Base-by-base conservation (phyloP, 2,329 filamentous ascomycete species). In the Fusarium albidum region DNA sequence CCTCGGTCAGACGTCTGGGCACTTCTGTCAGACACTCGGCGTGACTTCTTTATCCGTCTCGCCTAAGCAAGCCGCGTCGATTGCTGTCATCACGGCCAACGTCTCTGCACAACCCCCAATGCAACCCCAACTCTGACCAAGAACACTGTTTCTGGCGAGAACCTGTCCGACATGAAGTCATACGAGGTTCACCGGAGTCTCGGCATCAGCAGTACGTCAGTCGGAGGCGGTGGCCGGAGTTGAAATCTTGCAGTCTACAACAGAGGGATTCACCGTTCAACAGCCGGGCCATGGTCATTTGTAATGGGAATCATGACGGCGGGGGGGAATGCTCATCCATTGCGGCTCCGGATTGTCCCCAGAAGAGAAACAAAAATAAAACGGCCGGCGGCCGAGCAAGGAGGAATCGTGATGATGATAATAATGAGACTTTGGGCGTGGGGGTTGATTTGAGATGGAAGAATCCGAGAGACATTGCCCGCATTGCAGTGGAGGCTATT, bases 331-430 rank as follows among this genome's bases (percentile, higher is more conserved):
- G n/a, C 21, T 18, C 26, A 15, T 21, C 43, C 33, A 9, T 18
- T 61, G 58, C 57, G 57, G 57, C 57, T 61, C 57, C 31, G 38
- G 54, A 62, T 39, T 49, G 43, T 59, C 58, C 49, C 58, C 57
- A 47, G 58, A 58, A 55, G 9, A 31, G 5, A n/a, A 56, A 62
- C 49, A 59, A 12, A n/a, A 56, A 62, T 52, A 59, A 52, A 49
- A 40, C 57, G 58, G 54, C 35, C 27, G 28, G 8, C 39, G 10
- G 26, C n/a, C 14, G 34, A 15, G n/a, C 32, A 10, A 27, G 15
- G 14, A 17, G 13, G 11, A 31, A 8, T 17, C 6, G 37, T 32
- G 18, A 14, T 31, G 13, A 32, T 34, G 25, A 39, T 17, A 35
- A 34, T n/a, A 31, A 31, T 21, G 21, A 21, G 29, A 31, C 4